Percentiles rank a stretch among this genome's conserved stretches.
These are phyloP conservation scores for Herpetomonas samuelpessoai DNA, from an alignment of 208 protist genomes.

Conservation along the genomic window DNA sequence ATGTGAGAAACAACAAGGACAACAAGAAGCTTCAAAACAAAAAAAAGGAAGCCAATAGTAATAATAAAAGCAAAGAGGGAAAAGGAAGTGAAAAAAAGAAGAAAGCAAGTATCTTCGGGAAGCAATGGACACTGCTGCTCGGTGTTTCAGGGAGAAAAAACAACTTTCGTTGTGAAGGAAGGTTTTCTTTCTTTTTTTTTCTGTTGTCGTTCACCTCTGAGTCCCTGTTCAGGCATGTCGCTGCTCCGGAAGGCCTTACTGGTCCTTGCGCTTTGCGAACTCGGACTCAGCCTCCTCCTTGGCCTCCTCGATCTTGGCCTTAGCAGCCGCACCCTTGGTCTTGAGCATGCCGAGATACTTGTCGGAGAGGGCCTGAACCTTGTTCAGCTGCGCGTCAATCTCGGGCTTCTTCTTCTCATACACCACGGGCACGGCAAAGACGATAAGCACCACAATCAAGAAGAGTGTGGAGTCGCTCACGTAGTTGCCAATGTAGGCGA, in stretches of 20 bases:
- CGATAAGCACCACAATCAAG: conserved; percentile 25
- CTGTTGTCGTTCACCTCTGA: too few species aligned
- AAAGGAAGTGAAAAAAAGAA: conserved; percentile 2
- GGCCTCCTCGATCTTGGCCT: conserved; percentile 20
- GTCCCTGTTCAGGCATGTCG: too few species aligned
- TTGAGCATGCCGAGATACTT: conserved; percentile 50
- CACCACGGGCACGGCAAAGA: conserved; percentile 53
- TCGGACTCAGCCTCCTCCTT: conserved; percentile 22
- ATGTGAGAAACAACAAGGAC: too few species aligned
- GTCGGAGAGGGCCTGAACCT: conserved; percentile 24
- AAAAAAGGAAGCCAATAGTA: too few species aligned
- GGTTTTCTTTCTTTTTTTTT: too few species aligned
- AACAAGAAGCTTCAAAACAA: too few species aligned
- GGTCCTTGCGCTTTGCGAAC: conserved; percentile 28
- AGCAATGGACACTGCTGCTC: too few species aligned
- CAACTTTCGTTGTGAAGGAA: too few species aligned
- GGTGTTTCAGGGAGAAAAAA: too few species aligned
- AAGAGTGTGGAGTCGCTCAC: conserved; percentile 63
- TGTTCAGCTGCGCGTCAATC: conserved; percentile 39
- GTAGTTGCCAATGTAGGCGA: conserved; percentile 69
- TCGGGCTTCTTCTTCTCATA: conserved; percentile 75
- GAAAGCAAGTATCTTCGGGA: not conserved
- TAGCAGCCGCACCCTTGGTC: conserved; percentile 30
- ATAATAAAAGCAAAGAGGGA: conserved; percentile 7
- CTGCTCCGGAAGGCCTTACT: conserved; percentile 22